Evolutionary conservation across 768 basidiomycete species (phyloP).

Genomic region (Erythrobasidium yunnanense): DNA sequence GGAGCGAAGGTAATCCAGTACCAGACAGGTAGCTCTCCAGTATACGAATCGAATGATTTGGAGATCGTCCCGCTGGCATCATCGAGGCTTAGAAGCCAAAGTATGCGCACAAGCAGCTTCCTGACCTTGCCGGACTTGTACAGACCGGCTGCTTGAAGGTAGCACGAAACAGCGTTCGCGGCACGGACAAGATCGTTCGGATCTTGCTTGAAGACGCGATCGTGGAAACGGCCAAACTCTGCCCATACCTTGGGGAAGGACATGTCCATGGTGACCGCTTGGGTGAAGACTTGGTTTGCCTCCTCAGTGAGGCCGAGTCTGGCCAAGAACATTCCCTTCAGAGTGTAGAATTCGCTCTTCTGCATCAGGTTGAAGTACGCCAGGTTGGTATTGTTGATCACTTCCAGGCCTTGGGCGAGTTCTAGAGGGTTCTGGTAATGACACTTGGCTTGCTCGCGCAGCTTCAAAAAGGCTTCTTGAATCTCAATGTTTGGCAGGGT

Average conservation of each 20-base stretch:
- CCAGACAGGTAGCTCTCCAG: constrained; percentile 93
- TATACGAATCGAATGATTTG: constrained; percentile 56
- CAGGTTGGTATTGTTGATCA: constrained; percentile 98
- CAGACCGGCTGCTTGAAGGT: constrained; percentile 88
- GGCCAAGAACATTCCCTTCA: constrained; percentile 98
- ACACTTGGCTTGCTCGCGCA: constrained; percentile 94
- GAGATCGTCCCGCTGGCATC: constrained; percentile 47
- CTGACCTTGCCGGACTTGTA: constrained; percentile 90
- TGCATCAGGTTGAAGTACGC: constrained; percentile 91
- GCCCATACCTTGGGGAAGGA: constrained; percentile 93
- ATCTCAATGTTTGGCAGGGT: constrained; percentile 99
- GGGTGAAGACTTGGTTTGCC: constrained; percentile 79
- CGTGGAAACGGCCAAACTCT: constrained; percentile 91
- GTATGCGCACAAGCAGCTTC: constrained; percentile 74
- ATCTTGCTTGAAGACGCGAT: constrained; percentile 79
- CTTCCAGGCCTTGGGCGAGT: constrained; percentile 84
- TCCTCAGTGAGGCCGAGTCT: constrained; percentile 68
- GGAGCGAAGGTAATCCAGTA: constrained; percentile 98
- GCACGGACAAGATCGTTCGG: constrained; percentile 55
- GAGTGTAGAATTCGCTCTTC: constrained; percentile 95
- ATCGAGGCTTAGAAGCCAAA: constrained; percentile 95
- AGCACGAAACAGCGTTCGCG: constrained; percentile 88
- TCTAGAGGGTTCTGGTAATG: constrained; percentile 93
- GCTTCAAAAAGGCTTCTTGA: constrained; percentile 95
- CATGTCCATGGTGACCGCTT: constrained; percentile 94